A percentile compares a stretch with the other conserved stretches of the same genome.
These are phyloP conservation scores for Ramaria sp. DNA, from an alignment of 768 basidiomycete genomes.

Conservation along the genomic window DNA sequence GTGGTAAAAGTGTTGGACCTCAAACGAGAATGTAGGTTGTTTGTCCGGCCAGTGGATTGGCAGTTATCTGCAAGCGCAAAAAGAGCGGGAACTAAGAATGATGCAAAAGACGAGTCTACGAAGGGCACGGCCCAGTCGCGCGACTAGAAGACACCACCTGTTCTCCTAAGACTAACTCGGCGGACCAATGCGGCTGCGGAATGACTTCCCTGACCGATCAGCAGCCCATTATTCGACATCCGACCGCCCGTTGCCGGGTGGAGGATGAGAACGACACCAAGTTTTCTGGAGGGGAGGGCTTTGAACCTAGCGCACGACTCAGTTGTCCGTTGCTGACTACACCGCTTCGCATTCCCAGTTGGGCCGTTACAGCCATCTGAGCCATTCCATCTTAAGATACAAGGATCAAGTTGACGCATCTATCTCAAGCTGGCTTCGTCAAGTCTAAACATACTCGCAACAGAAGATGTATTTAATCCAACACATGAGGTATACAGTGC, in stretches of 20 bases:
- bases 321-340: slow-evolving; percentile 9
- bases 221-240: slow-evolving; percentile 9
- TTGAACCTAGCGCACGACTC: slow-evolving; percentile 13
- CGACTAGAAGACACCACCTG: slow-evolving; percentile 14
- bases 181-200: slow-evolving; percentile 11
- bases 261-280: slow-evolving; percentile 9
- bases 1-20: no score
- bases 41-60: no score
- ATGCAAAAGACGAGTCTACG: slow-evolving; percentile 12
- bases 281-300: slow-evolving; percentile 14
- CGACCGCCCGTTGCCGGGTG: slow-evolving; percentile 10
- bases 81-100: no score
- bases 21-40: no score
- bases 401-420: background rate
- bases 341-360: slow-evolving; percentile 10
- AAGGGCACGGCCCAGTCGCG: slow-evolving; percentile 11
- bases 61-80: no score
- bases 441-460: no score
- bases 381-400: background rate
- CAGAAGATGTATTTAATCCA: background rate
- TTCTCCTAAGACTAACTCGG: slow-evolving; percentile 14
- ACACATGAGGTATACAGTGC: background rate
- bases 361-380: slow-evolving; percentile 10
- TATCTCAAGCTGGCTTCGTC: background rate
- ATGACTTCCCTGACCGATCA: slow-evolving; percentile 14